Evolutionary conservation across 108 stramenopile genomes (phyloP).

Genomic region (Aurantiochytrium sp.): DNA sequence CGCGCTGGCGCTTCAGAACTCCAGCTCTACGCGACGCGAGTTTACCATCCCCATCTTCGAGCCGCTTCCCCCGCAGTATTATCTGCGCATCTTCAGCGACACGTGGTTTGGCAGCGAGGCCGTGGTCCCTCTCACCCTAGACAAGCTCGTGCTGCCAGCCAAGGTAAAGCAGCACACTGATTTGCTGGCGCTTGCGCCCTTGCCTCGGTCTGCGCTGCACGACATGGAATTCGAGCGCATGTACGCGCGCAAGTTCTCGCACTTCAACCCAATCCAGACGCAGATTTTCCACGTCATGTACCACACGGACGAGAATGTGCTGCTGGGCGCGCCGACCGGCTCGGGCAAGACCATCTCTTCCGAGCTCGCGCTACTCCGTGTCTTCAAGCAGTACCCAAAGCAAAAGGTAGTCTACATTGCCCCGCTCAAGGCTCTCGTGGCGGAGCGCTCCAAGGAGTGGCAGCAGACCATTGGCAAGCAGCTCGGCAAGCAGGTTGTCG

Average conservation of each 20-base stretch:
- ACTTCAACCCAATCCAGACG: slow-evolving; percentile 94
- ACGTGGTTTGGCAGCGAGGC: slow-evolving; percentile 88
- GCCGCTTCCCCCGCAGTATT: slow-evolving; percentile 82
- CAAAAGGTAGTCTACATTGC: slow-evolving; percentile 95
- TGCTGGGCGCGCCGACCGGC: slow-evolving; percentile 96
- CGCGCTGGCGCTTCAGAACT: not conserved
- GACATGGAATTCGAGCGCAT: slow-evolving; percentile 74
- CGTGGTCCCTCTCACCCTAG: slow-evolving; percentile 73
- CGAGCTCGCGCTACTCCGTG: slow-evolving; percentile 79
- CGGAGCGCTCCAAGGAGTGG: slow-evolving; percentile 96
- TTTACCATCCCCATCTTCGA: slow-evolving; percentile 85
- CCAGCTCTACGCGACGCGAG: slow-evolving; percentile 34
- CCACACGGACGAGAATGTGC: slow-evolving; percentile 80
- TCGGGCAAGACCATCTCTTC: slow-evolving; percentile 81
- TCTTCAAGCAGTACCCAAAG: slow-evolving; percentile 70
- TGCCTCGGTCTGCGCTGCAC: slow-evolving; percentile 79
- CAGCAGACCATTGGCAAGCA: slow-evolving; percentile 65
- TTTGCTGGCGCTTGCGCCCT: slow-evolving; percentile 80
- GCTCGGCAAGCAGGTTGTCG: slow-evolving; percentile 71
- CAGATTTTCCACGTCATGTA: slow-evolving; percentile 85
- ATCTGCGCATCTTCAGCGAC: slow-evolving; percentile 76
- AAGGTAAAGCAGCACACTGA: slow-evolving; percentile 70
- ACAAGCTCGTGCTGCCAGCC: slow-evolving; percentile 70
- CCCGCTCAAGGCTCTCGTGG: slow-evolving; percentile 91
- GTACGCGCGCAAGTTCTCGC: slow-evolving; percentile 71